phyloP scores from a whole-genome alignment of 2,329 filamentous ascomycete species.

The Magnaporthiopsis poae region DNA sequence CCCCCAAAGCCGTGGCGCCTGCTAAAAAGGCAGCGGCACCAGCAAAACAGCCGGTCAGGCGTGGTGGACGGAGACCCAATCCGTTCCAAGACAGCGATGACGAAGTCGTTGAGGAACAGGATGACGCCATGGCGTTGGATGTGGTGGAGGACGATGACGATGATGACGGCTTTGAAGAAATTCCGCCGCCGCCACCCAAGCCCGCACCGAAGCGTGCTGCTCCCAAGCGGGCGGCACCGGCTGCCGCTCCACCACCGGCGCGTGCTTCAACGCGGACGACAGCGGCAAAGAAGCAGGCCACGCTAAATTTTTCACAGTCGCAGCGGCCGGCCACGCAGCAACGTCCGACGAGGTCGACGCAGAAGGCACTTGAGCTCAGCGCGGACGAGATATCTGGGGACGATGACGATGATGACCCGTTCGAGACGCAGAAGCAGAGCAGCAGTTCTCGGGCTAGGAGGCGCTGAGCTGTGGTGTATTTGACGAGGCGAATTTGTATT shows the following conservation, averaged over 20 bases:
- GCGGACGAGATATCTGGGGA: slow-evolving; percentile 16
- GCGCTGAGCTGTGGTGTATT: neutral
- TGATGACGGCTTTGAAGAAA: slow-evolving; percentile 34
- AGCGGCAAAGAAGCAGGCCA: slow-evolving; percentile 35
- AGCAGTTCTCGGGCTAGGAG: slow-evolving; percentile 3
- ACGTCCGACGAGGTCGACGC: slow-evolving; percentile 24
- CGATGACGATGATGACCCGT: slow-evolving; percentile 14
- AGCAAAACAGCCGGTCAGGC: slow-evolving; percentile 25
- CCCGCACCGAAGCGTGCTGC: slow-evolving; percentile 16
- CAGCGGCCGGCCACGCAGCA: slow-evolving; percentile 16
- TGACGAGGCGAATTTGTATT: neutral
- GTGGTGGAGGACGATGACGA: slow-evolving; percentile 36
- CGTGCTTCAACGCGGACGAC: slow-evolving; percentile 23
- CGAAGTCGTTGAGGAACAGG: slow-evolving; percentile 28
- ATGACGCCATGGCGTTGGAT: slow-evolving; percentile 43
- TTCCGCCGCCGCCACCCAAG: slow-evolving; percentile 29
- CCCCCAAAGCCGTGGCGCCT: slow-evolving; percentile 18
- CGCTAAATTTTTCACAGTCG: slow-evolving; percentile 38
- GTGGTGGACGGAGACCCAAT: slow-evolving; percentile 32
- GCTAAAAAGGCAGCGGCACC: slow-evolving; percentile 27
- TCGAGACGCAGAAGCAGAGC: slow-evolving; percentile 12
- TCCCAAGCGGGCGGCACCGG: slow-evolving; percentile 15
- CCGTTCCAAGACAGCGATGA: slow-evolving; percentile 29
- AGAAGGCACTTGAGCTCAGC: slow-evolving; percentile 26
- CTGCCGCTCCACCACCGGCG: slow-evolving; percentile 1